phyloP scores from a whole-genome alignment of 495 filamentous ascomycete genomes.

The Hypomontagnella monticulosa region DNA sequence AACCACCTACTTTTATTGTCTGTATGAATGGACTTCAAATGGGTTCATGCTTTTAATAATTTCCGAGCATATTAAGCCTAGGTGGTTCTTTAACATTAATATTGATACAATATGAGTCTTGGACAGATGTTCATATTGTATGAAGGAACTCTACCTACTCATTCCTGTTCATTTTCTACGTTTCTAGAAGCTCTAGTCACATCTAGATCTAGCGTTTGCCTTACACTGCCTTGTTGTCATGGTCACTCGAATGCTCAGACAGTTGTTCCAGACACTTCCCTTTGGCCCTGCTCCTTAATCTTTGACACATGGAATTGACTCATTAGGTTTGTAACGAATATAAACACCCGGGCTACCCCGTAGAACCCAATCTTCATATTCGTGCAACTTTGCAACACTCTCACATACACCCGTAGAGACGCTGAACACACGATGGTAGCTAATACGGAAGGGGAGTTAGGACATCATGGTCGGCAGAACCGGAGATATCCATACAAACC shows the following conservation, averaged over 20 bases:
- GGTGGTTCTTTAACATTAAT: too few species aligned
- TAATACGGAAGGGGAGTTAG: not conserved
- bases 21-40: too few species aligned
- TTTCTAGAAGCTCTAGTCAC: constrained; percentile 5
- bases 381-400: not conserved
- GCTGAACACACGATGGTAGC: constrained; percentile 5
- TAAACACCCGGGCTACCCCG: not conserved
- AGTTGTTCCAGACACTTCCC: not conserved
- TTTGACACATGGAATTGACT: not conserved
- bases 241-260: constrained; percentile 19
- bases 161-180: not conserved
- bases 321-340: not conserved
- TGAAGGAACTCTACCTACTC: not conserved
- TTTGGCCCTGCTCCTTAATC: too few species aligned
- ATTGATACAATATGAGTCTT: too few species aligned
- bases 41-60: too few species aligned
- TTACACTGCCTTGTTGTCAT: not conserved
- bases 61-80: too few species aligned
- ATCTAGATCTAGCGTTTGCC: not conserved
- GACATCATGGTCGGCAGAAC: not conserved
- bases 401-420: not conserved
- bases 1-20: too few species aligned
- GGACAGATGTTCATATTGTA: too few species aligned
- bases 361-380: not conserved
- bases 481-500: not conserved